Conservation (phyloP, 1,139 yeast genomes). For the Debaryomyces robertsiae region DNA sequence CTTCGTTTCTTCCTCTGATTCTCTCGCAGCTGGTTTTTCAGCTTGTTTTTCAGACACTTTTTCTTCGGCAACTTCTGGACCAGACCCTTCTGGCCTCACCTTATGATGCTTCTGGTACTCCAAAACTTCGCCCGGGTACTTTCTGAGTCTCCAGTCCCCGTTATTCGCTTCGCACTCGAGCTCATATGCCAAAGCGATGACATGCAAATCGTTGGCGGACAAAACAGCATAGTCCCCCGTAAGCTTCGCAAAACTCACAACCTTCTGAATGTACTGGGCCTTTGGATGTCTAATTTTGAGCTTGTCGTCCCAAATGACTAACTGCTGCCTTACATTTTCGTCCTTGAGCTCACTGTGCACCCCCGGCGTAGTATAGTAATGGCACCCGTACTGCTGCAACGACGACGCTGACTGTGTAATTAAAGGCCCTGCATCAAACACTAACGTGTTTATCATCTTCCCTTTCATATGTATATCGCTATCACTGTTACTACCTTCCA, state of each 20-base stretch:
- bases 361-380: conserved; percentile 87
- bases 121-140: conserved; percentile 64
- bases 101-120: conserved; percentile 12
- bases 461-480: background rate
- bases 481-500: conserved; percentile 1
- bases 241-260: conserved; percentile 72
- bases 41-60: conserved; percentile 26
- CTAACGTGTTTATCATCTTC: conserved; percentile 52
- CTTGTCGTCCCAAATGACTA: conserved; percentile 73
- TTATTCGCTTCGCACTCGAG: conserved; percentile 70
- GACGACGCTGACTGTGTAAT: conserved; percentile 83
- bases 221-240: conserved; percentile 92
- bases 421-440: conserved; percentile 93
- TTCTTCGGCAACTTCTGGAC: conserved; percentile 14
- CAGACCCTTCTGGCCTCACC: conserved; percentile 12
- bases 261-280: conserved; percentile 61
- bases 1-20: conserved; percentile 17
- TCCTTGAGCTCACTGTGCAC: conserved; percentile 86
- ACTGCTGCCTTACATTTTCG: conserved; percentile 77
- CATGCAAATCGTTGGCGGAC: conserved; percentile 88
- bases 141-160: conserved; percentile 72
- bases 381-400: conserved; percentile 66
- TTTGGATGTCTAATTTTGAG: conserved; percentile 75
- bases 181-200: conserved; percentile 89
- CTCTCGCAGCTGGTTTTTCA: conserved; percentile 23